Conservation (phyloP, 352 stramenopile genomes). For the Blastocystis sp. region DNA sequence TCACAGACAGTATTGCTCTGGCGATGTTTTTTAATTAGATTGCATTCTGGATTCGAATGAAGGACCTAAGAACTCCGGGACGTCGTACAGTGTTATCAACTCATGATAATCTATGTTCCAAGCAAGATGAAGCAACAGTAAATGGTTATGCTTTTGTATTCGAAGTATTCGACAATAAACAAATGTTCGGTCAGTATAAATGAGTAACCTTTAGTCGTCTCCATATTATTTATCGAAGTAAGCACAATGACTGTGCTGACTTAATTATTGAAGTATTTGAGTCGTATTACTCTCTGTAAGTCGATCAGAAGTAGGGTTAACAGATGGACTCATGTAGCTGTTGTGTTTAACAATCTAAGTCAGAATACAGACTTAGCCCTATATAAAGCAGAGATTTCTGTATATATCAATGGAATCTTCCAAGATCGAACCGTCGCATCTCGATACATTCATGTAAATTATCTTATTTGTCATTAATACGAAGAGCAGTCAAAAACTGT, state of each 20-base stretch:
- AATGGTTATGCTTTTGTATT: conserved; percentile 27
- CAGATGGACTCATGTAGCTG: conserved; percentile 31
- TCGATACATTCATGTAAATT: not conserved
- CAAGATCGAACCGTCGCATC: not conserved
- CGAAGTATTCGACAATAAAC: conserved; percentile 4
- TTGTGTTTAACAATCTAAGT: conserved; percentile 40
- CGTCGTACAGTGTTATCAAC: conserved; percentile 33
- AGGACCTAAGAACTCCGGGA: not conserved
- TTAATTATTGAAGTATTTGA: conserved; percentile 21
- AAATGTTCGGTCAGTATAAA: not conserved
- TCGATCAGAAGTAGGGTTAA: not conserved
- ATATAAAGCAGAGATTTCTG: not conserved
- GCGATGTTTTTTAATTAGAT: not conserved
- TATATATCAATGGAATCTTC: conserved; percentile 50
- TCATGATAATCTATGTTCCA: not conserved
- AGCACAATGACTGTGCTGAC: conserved; percentile 18
- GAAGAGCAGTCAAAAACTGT: not conserved
- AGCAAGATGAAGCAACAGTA: not conserved
- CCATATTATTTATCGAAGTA: not conserved
- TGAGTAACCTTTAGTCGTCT: not conserved
- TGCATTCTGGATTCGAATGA: conserved; percentile 55
- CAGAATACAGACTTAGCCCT: not conserved
- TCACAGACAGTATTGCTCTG: conserved; percentile 4
- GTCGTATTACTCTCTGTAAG: not conserved
- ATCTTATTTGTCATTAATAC: not conserved